Conservation (phyloP, 2,329 filamentous ascomycete genomes). For the Penicillium sp. region DNA sequence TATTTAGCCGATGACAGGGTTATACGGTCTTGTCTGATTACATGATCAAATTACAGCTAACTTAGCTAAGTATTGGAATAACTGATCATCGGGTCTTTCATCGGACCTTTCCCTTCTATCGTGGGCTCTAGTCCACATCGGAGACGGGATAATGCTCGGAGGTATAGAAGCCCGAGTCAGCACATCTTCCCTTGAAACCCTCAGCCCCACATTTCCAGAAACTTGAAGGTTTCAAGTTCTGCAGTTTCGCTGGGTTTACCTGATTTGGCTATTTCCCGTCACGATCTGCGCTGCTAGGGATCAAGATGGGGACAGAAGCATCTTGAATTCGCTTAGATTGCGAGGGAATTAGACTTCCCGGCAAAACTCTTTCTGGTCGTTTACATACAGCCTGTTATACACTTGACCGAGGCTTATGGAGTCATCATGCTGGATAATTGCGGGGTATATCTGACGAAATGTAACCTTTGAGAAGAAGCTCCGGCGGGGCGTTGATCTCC, state of each 20-base stretch:
- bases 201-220: neutral
- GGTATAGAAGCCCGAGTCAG: neutral
- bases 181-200: neutral
- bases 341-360: neutral
- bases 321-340: neutral
- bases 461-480: neutral
- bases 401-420: neutral
- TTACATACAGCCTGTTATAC: neutral
- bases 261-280: neutral
- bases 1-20: neutral
- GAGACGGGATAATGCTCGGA: neutral
- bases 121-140: neutral
- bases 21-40: neutral
- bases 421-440: neutral
- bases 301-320: neutral
- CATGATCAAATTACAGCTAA: neutral
- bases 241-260: neutral
- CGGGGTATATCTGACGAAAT: neutral
- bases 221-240: neutral
- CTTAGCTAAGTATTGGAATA: neutral
- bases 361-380: neutral
- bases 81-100: neutral
- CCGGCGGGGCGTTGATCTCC: conserved; percentile 7
- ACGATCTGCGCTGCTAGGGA: neutral
- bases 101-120: neutral